Percentiles rank a stretch among this genome's conserved stretches.
Conservation (phyloP, 2,329 filamentous ascomycete genomes). For the Celoporthe dispersa region DNA sequence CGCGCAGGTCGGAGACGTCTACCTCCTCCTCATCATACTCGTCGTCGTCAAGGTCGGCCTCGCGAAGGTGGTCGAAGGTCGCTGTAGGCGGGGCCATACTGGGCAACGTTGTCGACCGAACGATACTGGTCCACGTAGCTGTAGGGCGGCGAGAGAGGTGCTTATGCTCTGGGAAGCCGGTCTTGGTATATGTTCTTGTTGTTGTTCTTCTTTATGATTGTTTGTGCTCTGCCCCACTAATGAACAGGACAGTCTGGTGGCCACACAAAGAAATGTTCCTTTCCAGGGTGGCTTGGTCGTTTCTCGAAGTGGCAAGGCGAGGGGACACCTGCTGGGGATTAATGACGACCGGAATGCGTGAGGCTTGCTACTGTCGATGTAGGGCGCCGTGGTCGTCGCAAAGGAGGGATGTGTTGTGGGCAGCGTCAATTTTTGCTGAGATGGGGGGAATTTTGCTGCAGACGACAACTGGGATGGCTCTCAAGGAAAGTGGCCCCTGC, state of each 20-base stretch:
- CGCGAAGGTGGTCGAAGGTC: conserved; percentile 88
- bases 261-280: conserved; percentile 22
- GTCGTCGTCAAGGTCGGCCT: conserved; percentile 85
- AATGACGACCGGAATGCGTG: neutral
- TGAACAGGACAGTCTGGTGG: conserved; percentile 1
- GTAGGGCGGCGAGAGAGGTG: conserved; percentile 1
- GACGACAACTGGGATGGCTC: conserved; percentile 15
- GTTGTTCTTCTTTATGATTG: conserved; percentile 21
- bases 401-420: conserved; percentile 16
- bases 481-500: conserved; percentile 9
- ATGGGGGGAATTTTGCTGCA: conserved; percentile 25
- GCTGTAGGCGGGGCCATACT: conserved; percentile 74
- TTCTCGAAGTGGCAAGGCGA: neutral
- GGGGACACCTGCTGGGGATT: neutral
- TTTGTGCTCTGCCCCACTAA: conserved; percentile 22
- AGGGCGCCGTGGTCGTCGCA: conserved; percentile 11
- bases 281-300: neutral
- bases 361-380: neutral
- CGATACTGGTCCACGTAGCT: conserved; percentile 20
- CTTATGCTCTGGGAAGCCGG: conserved; percentile 10
- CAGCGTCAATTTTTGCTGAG: conserved; percentile 27
- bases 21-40: conserved; percentile 91
- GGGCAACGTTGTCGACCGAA: conserved; percentile 37
- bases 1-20: conserved; percentile 90
- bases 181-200: neutral